Evolutionary conservation across 2,329 filamentous ascomycete species (phyloP).

Genomic region (Thermoascus crustaceus): DNA sequence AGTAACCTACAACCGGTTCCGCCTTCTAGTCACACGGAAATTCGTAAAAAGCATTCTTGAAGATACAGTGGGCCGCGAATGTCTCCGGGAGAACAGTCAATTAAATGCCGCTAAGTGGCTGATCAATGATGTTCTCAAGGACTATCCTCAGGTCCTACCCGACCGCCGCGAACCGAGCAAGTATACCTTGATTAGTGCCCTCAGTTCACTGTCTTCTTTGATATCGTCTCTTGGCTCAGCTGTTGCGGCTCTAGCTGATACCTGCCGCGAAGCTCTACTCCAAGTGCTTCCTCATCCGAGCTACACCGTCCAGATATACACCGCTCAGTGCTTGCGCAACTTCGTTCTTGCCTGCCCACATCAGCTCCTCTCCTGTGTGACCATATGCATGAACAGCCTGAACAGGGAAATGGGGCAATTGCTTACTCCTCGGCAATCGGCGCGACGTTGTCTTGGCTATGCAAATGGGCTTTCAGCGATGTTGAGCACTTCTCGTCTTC

Average conservation of each 20-base stretch:
- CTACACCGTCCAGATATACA: slow-evolving; percentile 89
- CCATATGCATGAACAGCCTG: slow-evolving; percentile 93
- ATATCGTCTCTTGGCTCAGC: slow-evolving; percentile 76
- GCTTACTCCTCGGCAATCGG: slow-evolving; percentile 64
- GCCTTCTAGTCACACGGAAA: slow-evolving; percentile 72
- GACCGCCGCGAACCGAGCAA: slow-evolving; percentile 86
- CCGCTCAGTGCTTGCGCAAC: slow-evolving; percentile 73
- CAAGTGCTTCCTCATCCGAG: slow-evolving; percentile 91
- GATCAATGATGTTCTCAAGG: slow-evolving; percentile 83
- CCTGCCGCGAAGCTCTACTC: slow-evolving; percentile 75
- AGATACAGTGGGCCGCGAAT: slow-evolving; percentile 68
- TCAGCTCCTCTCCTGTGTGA: slow-evolving; percentile 81
- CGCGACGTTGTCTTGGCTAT: slow-evolving; percentile 78
- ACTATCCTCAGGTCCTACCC: slow-evolving; percentile 83
- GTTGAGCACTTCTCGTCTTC: slow-evolving; percentile 77
- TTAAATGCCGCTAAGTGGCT: slow-evolving; percentile 71
- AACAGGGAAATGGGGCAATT: slow-evolving; percentile 76
- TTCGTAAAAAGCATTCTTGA: slow-evolving; percentile 79
- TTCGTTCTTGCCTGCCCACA: slow-evolving; percentile 89
- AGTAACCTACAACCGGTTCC: slow-evolving; percentile 77
- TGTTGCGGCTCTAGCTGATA: slow-evolving; percentile 67
- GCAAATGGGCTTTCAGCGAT: slow-evolving; percentile 86
- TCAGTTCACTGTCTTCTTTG: slow-evolving; percentile 72
- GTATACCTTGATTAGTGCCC: slow-evolving; percentile 67
- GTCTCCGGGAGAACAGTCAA: slow-evolving; percentile 85